phyloP scores from a whole-genome alignment of 441 rosid genomes.

The Gossypium lobatum region DNA sequence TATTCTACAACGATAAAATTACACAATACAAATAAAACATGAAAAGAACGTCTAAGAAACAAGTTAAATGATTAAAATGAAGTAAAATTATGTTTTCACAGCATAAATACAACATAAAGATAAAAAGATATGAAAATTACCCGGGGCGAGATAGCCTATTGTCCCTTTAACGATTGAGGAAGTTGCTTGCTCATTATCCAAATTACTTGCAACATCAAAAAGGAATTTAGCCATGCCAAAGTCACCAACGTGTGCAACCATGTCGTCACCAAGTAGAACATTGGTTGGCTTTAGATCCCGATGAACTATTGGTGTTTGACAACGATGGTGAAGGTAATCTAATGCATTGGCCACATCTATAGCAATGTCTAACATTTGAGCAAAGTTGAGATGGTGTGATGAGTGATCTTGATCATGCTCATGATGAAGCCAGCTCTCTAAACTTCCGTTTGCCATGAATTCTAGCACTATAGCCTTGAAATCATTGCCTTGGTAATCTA shows the following conservation, averaged over 20 bases:
- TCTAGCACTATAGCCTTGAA: not conserved
- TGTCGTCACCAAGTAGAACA: not conserved
- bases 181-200: not conserved
- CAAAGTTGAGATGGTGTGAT: not conserved
- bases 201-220: not conserved
- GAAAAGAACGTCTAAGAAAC: no score
- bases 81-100: not conserved
- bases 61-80: no score
- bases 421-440: not conserved
- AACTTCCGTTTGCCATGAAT: not conserved
- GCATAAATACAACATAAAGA: not conserved
- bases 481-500: not conserved
- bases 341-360: not conserved
- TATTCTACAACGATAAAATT: not conserved
- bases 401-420: not conserved
- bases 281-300: not conserved
- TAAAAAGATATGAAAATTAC: not conserved
- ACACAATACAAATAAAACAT: not conserved
- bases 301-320: not conserved
- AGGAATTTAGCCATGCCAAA: conserved; percentile 18
- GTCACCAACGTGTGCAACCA: conserved; percentile 11
- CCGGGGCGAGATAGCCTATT: not conserved
- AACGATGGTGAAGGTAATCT: not conserved
- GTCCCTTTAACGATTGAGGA: not conserved
- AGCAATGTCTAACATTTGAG: not conserved